Base-by-base conservation (phyloP, 345 rosid genomes). In the Hypericum perforatum region DNA sequence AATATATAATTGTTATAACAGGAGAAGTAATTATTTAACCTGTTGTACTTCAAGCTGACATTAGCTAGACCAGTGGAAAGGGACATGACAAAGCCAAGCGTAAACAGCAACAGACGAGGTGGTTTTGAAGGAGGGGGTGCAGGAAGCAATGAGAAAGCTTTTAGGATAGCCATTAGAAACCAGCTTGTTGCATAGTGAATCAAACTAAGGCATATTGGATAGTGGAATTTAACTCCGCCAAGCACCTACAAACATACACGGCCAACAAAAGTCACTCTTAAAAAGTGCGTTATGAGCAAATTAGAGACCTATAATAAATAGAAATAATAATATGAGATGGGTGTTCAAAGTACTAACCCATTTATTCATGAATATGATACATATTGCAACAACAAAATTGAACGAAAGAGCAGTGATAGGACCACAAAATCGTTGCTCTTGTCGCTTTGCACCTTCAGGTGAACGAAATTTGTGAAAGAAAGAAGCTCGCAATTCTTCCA, bases 31-130 rank as follows among this genome's bases (percentile, higher is more conserved):
- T 6, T 51, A 39, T 55, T 63, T 16, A 54, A 92, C 98, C 95
- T 92, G 65, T 92, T 92, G 68, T 88, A 85, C 78, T 83, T 92
- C 70, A 92, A 78, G 82, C 98, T 92, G 56, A 92, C 90, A 70
- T 88, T 92, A 70, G 98, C 98, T 8, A 92, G 90, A 45, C 96
- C 98, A 6, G 98, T 92, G 22, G 96, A 92, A 22, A 92, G 68
- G 12, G 95, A 83, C 95, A 92, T 88, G 5, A 85, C 98, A 49
- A 85, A 59, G 9, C 94, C 98, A 42, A 92, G 89, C 60, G 86
- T 72, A 51, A 79, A 78, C 40, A 92, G 70, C 6, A 81, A 67
- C 8, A 88, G 66, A 52, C 61, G 68, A 14, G 67, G 72, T 0
- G 88, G 74, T 71, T 85, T 85, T 1, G 96, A 57, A 50, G 94